phyloP scores from a whole-genome alignment of 2,329 filamentous ascomycete genomes.

The Aureobasidium melanogenum region DNA sequence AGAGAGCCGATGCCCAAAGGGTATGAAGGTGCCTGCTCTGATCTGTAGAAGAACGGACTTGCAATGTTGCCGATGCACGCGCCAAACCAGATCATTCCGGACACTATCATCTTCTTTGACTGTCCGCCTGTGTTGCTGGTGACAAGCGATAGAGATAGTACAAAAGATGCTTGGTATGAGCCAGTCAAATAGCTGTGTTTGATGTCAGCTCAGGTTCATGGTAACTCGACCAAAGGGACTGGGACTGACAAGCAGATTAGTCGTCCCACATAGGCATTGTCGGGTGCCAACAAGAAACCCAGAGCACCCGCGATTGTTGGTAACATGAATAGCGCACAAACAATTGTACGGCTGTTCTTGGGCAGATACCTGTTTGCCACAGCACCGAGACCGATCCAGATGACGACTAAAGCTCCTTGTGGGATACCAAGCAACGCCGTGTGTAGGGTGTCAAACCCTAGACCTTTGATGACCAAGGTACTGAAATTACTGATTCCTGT shows the following conservation, averaged over 20 bases:
- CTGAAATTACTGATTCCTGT: constrained; percentile 47
- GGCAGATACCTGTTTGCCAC: constrained; percentile 37
- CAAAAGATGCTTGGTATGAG: constrained; percentile 43
- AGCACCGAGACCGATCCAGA: constrained; percentile 42
- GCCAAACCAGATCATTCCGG: constrained; percentile 32
- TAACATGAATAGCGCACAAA: constrained; percentile 47
- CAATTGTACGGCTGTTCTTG: constrained; percentile 29
- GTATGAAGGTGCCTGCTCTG: background rate
- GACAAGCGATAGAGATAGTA: constrained; percentile 40
- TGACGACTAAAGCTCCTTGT: constrained; percentile 40
- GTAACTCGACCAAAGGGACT: background rate
- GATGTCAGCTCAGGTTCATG: background rate
- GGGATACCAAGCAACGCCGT: constrained; percentile 49
- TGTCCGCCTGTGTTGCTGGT: constrained; percentile 41
- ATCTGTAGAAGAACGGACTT: constrained; percentile 9
- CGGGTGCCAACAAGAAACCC: constrained; percentile 46
- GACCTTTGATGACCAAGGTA: constrained; percentile 49
- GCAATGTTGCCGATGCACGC: constrained; percentile 28
- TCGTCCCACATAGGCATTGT: constrained; percentile 42
- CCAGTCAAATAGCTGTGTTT: constrained; percentile 40
- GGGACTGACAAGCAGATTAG: constrained; percentile 42
- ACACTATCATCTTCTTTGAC: constrained; percentile 37
- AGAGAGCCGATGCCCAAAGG: background rate
- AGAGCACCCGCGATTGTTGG: constrained; percentile 51
- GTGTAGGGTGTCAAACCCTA: constrained; percentile 46